Evolutionary conservation across 192 early-diverging fungal species (phyloP).

Genomic region (Lunasporangiospora selenospora): DNA sequence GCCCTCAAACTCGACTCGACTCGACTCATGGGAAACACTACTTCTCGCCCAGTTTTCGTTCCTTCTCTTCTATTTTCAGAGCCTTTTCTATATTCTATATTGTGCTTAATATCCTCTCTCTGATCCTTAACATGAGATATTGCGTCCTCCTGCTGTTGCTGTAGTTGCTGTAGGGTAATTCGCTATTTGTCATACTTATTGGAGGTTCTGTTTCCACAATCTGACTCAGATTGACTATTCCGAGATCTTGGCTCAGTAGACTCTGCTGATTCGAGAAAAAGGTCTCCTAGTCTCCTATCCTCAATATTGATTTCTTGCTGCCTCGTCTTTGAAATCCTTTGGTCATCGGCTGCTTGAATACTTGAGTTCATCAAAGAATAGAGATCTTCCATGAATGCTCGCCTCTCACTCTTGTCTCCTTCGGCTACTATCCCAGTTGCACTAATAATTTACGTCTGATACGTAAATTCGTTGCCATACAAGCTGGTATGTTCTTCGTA

Average conservation of each 20-base stretch:
- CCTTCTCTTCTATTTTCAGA: too few relatives aligned
- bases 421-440: not conserved
- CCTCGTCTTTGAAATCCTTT: not conserved
- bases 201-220: not conserved
- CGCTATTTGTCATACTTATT: not conserved
- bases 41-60: too few relatives aligned
- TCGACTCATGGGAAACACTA: too few relatives aligned
- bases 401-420: not conserved
- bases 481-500: not conserved
- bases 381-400: not conserved
- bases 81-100: not conserved
- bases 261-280: constrained; percentile 2
- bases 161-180: not conserved
- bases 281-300: not conserved
- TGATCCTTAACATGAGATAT: not conserved
- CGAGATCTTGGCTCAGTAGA: not conserved
- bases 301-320: not conserved
- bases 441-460: not conserved
- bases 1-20: too few relatives aligned
- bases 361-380: not conserved
- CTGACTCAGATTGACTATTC: not conserved
- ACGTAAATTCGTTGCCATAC: not conserved
- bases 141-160: not conserved
- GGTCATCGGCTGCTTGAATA: not conserved
- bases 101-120: not conserved